Evolutionary conservation across 352 stramenopile species (phyloP).

Genomic region (Globisporangium iwayamae): DNA sequence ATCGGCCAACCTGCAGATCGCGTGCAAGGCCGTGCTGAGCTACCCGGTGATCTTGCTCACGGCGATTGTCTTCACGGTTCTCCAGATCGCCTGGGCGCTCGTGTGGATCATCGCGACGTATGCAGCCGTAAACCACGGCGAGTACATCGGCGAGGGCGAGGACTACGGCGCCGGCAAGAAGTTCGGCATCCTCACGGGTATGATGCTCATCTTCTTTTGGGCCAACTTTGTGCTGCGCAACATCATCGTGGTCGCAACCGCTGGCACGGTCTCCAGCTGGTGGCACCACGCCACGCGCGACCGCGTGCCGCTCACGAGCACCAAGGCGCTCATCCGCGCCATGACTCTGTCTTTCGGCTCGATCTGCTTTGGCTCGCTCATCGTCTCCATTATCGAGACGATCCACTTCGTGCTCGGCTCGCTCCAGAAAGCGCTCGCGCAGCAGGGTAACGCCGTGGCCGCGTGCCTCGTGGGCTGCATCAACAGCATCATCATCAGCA

Average conservation of each 20-base stretch:
- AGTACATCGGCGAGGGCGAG: conserved; percentile 33
- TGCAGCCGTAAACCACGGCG: conserved; percentile 48
- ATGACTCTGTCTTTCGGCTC: conserved; percentile 83
- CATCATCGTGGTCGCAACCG: conserved; percentile 76
- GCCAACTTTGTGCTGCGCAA: conserved; percentile 65
- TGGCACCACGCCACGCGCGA: conserved; percentile 57
- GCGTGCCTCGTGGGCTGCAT: conserved; percentile 43
- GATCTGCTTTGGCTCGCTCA: conserved; percentile 81
- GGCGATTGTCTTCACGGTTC: conserved; percentile 63
- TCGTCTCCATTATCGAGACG: conserved; percentile 65
- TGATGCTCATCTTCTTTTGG: conserved; percentile 86
- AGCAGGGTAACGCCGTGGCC: conserved; percentile 53
- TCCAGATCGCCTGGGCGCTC: conserved; percentile 70
- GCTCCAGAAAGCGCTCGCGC: conserved; percentile 29
- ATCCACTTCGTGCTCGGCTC: conserved; percentile 43
- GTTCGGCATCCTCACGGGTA: conserved; percentile 38
- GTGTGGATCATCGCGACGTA: conserved; percentile 76
- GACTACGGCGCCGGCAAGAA: conserved; percentile 33
- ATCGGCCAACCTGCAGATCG: conserved; percentile 77
- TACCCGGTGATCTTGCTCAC: conserved; percentile 70
- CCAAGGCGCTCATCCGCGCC: conserved; percentile 43
- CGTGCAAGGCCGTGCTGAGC: conserved; percentile 65
- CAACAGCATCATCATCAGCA: conserved; percentile 49
- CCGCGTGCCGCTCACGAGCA: conserved; percentile 33
- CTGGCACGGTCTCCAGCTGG: conserved; percentile 87